Conservation (phyloP, 352 stramenopile genomes). For the Phytophthora pluvialis region DNA sequence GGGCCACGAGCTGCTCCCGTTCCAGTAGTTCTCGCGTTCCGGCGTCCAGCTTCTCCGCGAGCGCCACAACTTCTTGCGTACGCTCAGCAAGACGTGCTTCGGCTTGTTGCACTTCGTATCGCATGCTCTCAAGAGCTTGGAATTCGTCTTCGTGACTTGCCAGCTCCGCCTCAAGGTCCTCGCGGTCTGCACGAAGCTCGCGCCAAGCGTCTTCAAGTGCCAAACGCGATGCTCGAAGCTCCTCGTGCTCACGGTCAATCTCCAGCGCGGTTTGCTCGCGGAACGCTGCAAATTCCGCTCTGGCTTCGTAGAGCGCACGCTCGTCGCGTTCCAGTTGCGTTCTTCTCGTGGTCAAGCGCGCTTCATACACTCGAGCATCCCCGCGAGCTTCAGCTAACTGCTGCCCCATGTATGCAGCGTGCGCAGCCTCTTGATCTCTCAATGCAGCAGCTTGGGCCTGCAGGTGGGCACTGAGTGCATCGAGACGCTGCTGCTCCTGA, state of each 20-base stretch:
- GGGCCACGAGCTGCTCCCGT: constrained; percentile 37
- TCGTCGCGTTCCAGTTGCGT: constrained; percentile 54
- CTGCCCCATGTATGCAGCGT: constrained; percentile 50
- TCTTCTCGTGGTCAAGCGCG: constrained; percentile 44
- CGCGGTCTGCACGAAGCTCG: constrained; percentile 44
- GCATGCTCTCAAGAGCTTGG: constrained; percentile 37
- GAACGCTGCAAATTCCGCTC: constrained; percentile 56
- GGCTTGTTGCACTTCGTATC: constrained; percentile 40
- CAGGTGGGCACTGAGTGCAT: constrained; percentile 65
- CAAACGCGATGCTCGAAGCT: constrained; percentile 39
- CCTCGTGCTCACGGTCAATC: constrained; percentile 38
- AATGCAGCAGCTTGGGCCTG: constrained; percentile 65
- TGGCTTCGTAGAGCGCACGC: constrained; percentile 52
- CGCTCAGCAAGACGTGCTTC: constrained; percentile 49
- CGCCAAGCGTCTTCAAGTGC: constrained; percentile 43
- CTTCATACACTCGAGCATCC: constrained; percentile 54
- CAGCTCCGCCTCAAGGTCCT: constrained; percentile 50
- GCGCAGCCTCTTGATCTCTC: constrained; percentile 54
- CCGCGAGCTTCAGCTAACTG: constrained; percentile 47
- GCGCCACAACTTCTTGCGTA: constrained; percentile 31
- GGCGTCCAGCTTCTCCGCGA: constrained; percentile 32
- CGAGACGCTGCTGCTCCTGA: constrained; percentile 71
- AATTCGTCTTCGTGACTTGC: constrained; percentile 59
- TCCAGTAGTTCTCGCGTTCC: constrained; percentile 29
- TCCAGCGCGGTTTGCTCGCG: constrained; percentile 53